Base-by-base conservation (phyloP, 2,329 filamentous ascomycete genomes). In the Penicillium oxalicum region DNA sequence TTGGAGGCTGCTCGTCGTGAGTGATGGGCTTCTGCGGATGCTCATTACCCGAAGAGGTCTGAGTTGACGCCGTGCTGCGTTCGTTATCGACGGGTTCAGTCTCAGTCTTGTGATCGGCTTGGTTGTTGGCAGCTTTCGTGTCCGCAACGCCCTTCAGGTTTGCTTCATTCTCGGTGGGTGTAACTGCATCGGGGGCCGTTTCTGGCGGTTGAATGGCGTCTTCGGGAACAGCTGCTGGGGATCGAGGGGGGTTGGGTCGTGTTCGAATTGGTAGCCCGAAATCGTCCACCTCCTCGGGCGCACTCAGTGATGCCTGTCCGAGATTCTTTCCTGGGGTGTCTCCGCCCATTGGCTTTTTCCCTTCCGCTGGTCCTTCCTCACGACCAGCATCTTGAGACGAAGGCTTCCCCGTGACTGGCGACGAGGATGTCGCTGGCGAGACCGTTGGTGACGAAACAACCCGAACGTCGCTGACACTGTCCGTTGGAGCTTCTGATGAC, bases 231-330 rank as follows among this genome's bases (percentile, higher is more conserved):
- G 56, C 53, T 32, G 45, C 53, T 4, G 48, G 34, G n/a, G 54
- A 45, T 29, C 44, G 57, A 36, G 48, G 35, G 28, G 57, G 52
- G 28, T 40, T 54, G 27, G 56, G 43, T 18, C 59, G 60, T 38
- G 50, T 35, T 53, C 62, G 67, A 52, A 70, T 65, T 5, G 68
- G 69, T 12, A 71, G 60, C 1, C 69, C 69, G 53, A 71, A 71
- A 40, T 71, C 69, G 42, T 71, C 69, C 27, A 69, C 40, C 25
- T 62, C 61, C 40, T 53, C 48, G 26, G 51, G 45, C 36, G 27
- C 40, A 5, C 51, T 43, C 13, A 39, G 40, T 5, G 45, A 37
- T 24, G 50, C 45, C 44, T 47, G 46, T 8, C 7, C 44, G 35
- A 28, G 43, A 27, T 44, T 24, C n/a, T 43, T 45, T 9, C 44